Evolutionary conservation across 257 asterid genomes (phyloP).

Genomic region (Solanum rostratum): DNA sequence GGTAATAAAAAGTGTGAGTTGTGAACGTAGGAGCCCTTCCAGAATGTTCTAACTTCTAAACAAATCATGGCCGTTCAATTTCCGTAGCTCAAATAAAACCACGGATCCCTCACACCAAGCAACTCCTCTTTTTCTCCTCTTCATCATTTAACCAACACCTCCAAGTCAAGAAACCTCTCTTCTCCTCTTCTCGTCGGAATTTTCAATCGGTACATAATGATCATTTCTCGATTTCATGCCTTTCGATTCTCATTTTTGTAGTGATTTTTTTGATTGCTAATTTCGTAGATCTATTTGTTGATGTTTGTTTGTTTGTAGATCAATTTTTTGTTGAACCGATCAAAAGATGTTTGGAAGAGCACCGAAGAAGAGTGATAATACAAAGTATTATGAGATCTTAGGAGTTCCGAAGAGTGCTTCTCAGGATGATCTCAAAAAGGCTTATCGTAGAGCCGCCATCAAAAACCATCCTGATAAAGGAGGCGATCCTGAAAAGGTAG

Average conservation of each 20-base stretch:
- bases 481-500: constrained; percentile 81
- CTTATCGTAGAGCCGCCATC: constrained; percentile 69
- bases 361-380: constrained; percentile 67
- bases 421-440: constrained; percentile 71
- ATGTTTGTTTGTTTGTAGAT: neutral
- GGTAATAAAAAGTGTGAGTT: too few relatives aligned
- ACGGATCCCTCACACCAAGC: neutral
- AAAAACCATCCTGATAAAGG: constrained; percentile 87
- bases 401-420: constrained; percentile 66
- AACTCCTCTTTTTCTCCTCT: neutral
- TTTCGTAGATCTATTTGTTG: neutral
- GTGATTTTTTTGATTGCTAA: neutral
- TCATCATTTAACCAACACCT: neutral
- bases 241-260: neutral
- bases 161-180: neutral
- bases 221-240: neutral
- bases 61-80: neutral
- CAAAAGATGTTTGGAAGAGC: constrained; percentile 67
- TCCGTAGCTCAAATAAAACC: neutral
- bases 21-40: neutral
- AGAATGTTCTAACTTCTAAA: neutral
- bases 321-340: neutral
- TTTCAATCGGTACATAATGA: neutral
- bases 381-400: constrained; percentile 66
- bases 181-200: neutral